Evolutionary conservation across 1,284 basidiomycete genomes (phyloP).

Genomic region (Sutorius eximius): DNA sequence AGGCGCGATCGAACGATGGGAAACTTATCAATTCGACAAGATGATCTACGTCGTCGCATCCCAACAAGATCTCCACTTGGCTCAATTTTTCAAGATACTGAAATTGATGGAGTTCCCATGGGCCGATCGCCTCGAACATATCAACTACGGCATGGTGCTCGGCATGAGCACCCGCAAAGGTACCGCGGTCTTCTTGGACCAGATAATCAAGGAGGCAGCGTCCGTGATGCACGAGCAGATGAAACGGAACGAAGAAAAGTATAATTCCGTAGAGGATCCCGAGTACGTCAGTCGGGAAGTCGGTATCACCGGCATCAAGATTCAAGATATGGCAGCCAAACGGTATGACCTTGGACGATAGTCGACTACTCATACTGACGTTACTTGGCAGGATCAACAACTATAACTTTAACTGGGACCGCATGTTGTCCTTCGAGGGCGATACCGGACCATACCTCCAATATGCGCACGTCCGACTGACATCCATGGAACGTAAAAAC

Average conservation of each 20-base stretch:
- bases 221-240: conserved; percentile 97
- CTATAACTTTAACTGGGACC: conserved; percentile 93
- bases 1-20: conserved; percentile 90
- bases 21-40: conserved; percentile 95
- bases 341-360: conserved; percentile 48
- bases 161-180: conserved; percentile 99
- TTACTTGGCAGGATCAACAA: conserved; percentile 78
- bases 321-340: conserved; percentile 97
- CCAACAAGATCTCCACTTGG: conserved; percentile 93
- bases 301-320: conserved; percentile 96
- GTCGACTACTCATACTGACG: not conserved
- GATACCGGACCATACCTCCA: conserved; percentile 96
- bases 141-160: conserved; percentile 91
- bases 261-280: conserved; percentile 86
- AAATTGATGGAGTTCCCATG: conserved; percentile 89
- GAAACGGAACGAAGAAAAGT: conserved; percentile 94
- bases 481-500: conserved; percentile 93
- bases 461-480: conserved; percentile 94
- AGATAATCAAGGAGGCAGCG: conserved; percentile 91
- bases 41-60: conserved; percentile 96
- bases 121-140: conserved; percentile 81
- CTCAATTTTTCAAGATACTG: conserved; percentile 95
- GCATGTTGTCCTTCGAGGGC: conserved; percentile 96
- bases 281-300: conserved; percentile 81
- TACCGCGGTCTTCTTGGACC: conserved; percentile 93